A percentile compares a stretch with the other conserved stretches of the same genome.
These are phyloP conservation scores for Colletotrichum filicis DNA, from an alignment of 2,329 filamentous ascomycete species.

Conservation along the genomic window DNA sequence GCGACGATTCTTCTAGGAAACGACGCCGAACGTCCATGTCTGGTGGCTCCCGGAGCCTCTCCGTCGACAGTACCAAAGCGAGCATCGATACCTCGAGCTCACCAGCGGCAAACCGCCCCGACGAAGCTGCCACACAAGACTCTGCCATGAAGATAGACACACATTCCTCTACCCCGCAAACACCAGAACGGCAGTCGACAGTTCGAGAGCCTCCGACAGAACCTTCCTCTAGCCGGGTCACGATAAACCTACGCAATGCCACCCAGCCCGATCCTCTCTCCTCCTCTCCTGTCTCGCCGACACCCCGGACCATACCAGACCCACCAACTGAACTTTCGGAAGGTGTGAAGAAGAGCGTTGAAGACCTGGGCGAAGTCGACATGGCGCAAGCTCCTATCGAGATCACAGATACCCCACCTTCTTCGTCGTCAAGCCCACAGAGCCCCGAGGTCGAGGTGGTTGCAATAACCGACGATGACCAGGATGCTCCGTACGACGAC, in stretches of 20 bases:
- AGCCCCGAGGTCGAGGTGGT: constrained; percentile 59
- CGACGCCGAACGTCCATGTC: constrained; percentile 70
- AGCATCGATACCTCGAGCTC: constrained; percentile 46
- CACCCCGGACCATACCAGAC: constrained; percentile 38
- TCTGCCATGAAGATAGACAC: constrained; percentile 55
- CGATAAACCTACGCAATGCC: constrained; percentile 67
- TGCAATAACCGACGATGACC: constrained; percentile 49
- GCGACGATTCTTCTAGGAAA: constrained; percentile 66
- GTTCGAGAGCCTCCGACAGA: constrained; percentile 49
- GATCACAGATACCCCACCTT: constrained; percentile 42
- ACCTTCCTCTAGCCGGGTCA: constrained; percentile 67
- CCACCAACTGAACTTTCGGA: constrained; percentile 19
- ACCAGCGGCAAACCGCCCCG: constrained; percentile 40
- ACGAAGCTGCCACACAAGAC: constrained; percentile 40
- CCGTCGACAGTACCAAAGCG: constrained; percentile 55
- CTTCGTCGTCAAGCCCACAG: constrained; percentile 50
- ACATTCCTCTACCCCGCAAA: constrained; percentile 53
- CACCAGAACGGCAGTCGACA: constrained; percentile 50
- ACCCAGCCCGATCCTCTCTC: constrained; percentile 52
- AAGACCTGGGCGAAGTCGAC: constrained; percentile 52
- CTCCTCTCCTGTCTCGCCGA: constrained; percentile 57
- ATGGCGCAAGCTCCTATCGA: constrained; percentile 43
- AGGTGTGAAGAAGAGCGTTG: constrained; percentile 55
- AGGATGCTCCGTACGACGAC: constrained; percentile 42
- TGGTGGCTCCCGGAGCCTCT: constrained; percentile 62